Percentiles rank a stretch among this genome's conserved stretches.
These are phyloP conservation scores for Ailanthus altissimus DNA, from an alignment of 345 rosid species.

Conservation along the genomic window DNA sequence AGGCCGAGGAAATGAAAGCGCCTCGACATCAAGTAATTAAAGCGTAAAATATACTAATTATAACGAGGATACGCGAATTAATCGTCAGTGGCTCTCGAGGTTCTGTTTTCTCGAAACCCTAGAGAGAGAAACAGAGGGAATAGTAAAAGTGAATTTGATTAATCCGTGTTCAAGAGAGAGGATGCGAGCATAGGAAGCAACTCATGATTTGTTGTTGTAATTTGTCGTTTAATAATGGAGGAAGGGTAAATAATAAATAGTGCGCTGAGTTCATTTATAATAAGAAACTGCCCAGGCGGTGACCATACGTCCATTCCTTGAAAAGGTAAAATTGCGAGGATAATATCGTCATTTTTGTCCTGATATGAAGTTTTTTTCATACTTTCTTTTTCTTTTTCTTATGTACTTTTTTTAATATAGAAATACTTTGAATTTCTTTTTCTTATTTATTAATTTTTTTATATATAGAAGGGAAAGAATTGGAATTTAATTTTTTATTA, in stretches of 20 bases:
- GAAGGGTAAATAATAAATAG: not conserved
- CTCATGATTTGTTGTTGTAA: not conserved
- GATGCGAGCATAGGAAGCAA: not conserved
- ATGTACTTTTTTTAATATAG: not conserved
- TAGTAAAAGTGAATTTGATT: not conserved
- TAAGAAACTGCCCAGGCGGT: not conserved
- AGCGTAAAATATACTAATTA: not conserved
- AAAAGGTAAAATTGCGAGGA: not conserved
- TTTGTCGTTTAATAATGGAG: not conserved
- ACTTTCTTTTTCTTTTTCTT: not conserved
- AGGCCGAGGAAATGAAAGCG: not conserved
- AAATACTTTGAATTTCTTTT: no score
- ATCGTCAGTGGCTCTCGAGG: not conserved
- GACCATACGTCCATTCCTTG: no score
- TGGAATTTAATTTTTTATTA: no score
- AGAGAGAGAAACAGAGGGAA: slow-evolving; percentile 12
- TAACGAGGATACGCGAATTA: not conserved
- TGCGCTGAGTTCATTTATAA: not conserved
- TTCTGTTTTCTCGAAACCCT: slow-evolving; percentile 23
- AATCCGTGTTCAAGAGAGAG: not conserved
- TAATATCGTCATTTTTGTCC: not conserved
- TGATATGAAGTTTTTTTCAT: no score
- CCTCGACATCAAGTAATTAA: slow-evolving; percentile 1
- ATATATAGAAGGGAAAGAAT: no score
- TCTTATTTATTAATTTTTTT: no score